Base-by-base conservation (phyloP, 805 yeast genomes). In the Saturnispora hagleri region DNA sequence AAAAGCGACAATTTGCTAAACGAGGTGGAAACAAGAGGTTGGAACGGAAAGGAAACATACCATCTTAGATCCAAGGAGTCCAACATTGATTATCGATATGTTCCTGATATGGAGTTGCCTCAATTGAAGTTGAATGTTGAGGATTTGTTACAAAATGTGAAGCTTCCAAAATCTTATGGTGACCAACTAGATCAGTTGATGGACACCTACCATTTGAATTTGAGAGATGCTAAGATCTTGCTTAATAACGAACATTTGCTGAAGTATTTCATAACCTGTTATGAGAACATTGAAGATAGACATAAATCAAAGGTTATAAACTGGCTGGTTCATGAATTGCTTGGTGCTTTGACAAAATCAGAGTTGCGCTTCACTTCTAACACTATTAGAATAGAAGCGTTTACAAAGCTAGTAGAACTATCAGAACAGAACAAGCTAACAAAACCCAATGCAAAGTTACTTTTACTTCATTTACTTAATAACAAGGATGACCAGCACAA, bases 51-150 rank as follows among this genome's bases (percentile, higher is more conserved):
- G 3, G 69, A 72, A 42, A 91, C 98, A 0, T 72, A 75, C 44
- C 73, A 77, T 47, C 68, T 85, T 47, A 77, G 99, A 62, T 73
- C 79, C 3, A 93, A 93, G 61, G 97, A 91, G 64, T 77, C 79
- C 40, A 77, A 87, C 0, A 76, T 86, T 12, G 99, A 93, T 66
- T 93, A 93, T 67, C 73, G 98, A 60, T 93, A 89, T 63, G 84
- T 91, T 76, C 97, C 98, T 0, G 99, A 93, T 64, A 87, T 95
- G 2, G 99, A 93, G 64, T 69, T 93, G 31, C 89, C 93, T 0
- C 65, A 69, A 1, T 67, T 90, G 4, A 53, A 60, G 15, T 63
- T 91, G 3, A 70, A 76, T 38, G 52, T 67, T 1, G 62, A 62
- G 0, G 74, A 83, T 4, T 60, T 75, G 0, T 58, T 68, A 0